Evolutionary conservation across 441 rosid species (phyloP).

Genomic region (Cnidoscolus chayamansa): DNA sequence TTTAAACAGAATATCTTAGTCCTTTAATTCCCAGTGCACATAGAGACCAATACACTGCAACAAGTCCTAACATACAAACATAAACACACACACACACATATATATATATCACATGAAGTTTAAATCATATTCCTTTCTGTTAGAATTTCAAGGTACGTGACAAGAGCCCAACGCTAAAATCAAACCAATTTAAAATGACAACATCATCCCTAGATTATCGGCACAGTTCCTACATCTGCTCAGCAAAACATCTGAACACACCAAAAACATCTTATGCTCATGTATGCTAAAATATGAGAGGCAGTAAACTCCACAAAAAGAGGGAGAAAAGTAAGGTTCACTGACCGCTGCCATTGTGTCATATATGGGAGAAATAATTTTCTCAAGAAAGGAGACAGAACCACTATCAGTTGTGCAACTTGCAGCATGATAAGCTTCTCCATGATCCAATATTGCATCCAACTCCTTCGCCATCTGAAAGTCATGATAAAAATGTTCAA

Average conservation of each 20-base stretch:
- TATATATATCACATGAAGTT: too few relatives aligned
- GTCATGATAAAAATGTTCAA: conserved; percentile 13
- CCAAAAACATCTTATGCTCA: neutral
- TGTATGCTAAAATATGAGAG: neutral
- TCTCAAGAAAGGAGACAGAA: conserved; percentile 76
- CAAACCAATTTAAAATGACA: neutral
- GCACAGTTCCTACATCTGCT: conserved; percentile 2
- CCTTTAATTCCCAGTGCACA: neutral
- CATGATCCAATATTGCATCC: conserved; percentile 92
- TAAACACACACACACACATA: too few relatives aligned
- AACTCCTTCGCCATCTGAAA: conserved; percentile 96
- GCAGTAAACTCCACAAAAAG: neutral
- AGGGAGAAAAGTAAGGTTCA: conserved; percentile 11
- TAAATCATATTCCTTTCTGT: neutral
- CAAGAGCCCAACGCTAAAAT: neutral
- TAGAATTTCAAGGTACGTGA: neutral
- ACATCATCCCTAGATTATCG: too few relatives aligned
- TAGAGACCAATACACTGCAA: neutral
- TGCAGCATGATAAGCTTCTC: conserved; percentile 62
- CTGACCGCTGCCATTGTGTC: conserved; percentile 56
- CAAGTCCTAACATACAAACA: neutral
- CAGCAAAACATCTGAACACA: neutral
- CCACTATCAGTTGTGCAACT: conserved; percentile 64
- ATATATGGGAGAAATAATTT: conserved; percentile 79
- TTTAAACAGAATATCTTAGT: neutral